Conservation (phyloP, 1,284 basidiomycete species). For the Cryptococcus sp. region DNA sequence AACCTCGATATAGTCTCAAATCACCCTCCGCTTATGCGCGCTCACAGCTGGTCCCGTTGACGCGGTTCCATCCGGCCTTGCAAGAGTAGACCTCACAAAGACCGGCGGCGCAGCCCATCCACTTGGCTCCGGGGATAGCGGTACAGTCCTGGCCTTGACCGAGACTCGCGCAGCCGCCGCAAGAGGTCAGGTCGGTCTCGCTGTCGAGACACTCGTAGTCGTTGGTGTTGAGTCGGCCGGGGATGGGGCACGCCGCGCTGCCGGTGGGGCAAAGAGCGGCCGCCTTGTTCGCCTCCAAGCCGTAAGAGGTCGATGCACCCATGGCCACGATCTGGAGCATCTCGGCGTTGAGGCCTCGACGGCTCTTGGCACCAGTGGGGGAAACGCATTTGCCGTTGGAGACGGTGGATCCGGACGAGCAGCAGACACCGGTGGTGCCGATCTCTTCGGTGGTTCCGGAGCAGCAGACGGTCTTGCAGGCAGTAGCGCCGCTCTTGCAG, state of each 20-base stretch:
- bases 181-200: conserved; percentile 51
- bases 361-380: conserved; percentile 11
- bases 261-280: conserved; percentile 60
- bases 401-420: conserved; percentile 26
- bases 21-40: conserved; percentile 1
- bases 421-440: conserved; percentile 30
- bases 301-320: conserved; percentile 9
- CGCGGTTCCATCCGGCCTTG: conserved; percentile 34
- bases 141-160: conserved; percentile 71
- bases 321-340: conserved; percentile 14
- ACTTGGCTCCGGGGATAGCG: conserved; percentile 64
- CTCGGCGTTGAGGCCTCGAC: conserved; percentile 6
- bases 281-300: conserved; percentile 29
- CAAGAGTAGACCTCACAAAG: conserved; percentile 58
- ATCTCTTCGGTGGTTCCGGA: conserved; percentile 24
- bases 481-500: conserved; percentile 18
- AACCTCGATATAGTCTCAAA: too few species aligned
- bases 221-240: conserved; percentile 1
- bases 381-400: conserved; percentile 26
- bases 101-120: conserved; percentile 67
- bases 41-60: conserved; percentile 15
- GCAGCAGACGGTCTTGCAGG: conserved; percentile 33
- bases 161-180: conserved; percentile 68
- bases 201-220: conserved; percentile 62
- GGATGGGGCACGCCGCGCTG: conserved; percentile 65